phyloP scores from a whole-genome alignment of 805 yeast species.

The Henningerozyma blattae region DNA sequence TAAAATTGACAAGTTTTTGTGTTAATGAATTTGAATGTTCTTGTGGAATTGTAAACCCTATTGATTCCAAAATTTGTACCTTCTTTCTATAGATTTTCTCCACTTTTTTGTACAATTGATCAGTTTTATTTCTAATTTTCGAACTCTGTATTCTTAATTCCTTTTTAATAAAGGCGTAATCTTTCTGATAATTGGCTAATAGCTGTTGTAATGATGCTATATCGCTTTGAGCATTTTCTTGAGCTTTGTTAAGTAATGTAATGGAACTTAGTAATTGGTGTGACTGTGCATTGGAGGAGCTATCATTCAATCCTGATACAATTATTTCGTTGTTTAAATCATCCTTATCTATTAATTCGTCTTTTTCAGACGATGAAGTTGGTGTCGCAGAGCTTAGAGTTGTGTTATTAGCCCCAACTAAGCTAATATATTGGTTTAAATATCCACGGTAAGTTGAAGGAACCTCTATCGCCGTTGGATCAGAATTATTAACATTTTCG shows the following conservation, averaged over 20 bases:
- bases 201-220: conserved; percentile 12
- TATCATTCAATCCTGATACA: not conserved
- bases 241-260: conserved; percentile 5
- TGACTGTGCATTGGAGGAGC: not conserved
- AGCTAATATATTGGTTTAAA: conserved; percentile 15
- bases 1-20: conserved; percentile 7
- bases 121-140: conserved; percentile 8
- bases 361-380: conserved; percentile 1
- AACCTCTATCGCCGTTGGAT: not conserved
- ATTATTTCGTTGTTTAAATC: not conserved
- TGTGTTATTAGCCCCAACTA: conserved; percentile 16
- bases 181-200: conserved; percentile 14
- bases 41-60: conserved; percentile 9
- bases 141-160: conserved; percentile 11
- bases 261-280: conserved; percentile 4
- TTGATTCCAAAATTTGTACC: conserved; percentile 7
- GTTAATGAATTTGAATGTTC: conserved; percentile 2
- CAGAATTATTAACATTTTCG: not conserved
- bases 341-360: not conserved
- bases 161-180: conserved; percentile 12
- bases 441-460: conserved; percentile 7
- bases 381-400: conserved; percentile 5
- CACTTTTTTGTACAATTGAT: conserved; percentile 7
- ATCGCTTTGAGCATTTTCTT: conserved; percentile 6
- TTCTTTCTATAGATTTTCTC: conserved; percentile 5